Base-by-base conservation (phyloP, 1,284 basidiomycete species). In the Malassezia restricta region DNA sequence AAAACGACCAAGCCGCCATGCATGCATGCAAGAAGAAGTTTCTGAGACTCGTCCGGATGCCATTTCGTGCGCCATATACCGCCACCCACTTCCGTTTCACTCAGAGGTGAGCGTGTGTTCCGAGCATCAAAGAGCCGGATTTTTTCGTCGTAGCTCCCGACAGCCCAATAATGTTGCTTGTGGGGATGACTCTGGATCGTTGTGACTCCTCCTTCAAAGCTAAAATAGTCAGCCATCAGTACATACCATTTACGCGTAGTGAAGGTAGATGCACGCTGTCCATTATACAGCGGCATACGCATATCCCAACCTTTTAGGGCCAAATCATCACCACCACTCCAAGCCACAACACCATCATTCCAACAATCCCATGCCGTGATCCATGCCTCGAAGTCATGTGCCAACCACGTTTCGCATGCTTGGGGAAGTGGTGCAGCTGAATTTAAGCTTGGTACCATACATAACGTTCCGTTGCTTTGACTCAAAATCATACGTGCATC, bases 61-160 rank as follows among this genome's bases (percentile, higher is more conserved):
- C 91, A 98, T 73, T 94, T 92, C 44, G 89, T 81, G 14, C 94
- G 80, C 94, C 94, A 99, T 9, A 84, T 85, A 2, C 94, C 94
- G 2, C 94, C 94, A 1, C 87, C 88, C 0, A 89, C 82, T 47
- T 84, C 79, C 14, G 80, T 79, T 38, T 80, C 76, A 0, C 75
- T 73, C 3, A 96, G 56, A 0, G 87, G 82, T 0, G 70, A 68
- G 1, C 77, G 68, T 1, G 82, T 80, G 49, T 83, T 83, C 6
- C 94, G 82, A 0, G 78, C 78, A 72, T 98, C 94, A 67, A 90
- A 95, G 0, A 96, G 73, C 1, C 83, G 81, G 15, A 99, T 80
- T 5, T 77, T 80, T 55, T 80, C 79, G 75, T 96, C 86, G 74
- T 99, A 99, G 68, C 89, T 90, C 58, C 92, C 94, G 2, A 95